Base-by-base conservation (phyloP, 208 protist genomes). In the Wallacemonas sp. region DNA sequence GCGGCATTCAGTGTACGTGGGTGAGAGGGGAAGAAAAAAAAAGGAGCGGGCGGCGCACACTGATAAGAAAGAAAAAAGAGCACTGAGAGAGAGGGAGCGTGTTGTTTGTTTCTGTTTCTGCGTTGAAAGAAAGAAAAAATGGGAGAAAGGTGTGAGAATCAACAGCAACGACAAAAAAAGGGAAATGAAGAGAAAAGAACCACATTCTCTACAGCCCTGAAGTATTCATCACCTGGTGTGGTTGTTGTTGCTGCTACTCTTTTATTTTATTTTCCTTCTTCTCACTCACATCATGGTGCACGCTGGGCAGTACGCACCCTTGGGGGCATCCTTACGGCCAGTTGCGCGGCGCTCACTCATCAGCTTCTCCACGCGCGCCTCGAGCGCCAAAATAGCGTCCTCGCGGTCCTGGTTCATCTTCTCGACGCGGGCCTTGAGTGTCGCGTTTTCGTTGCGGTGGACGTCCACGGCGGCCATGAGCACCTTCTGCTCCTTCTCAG, bases 251-350 rank as follows among this genome's bases (percentile, higher is more conserved):
- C 14, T 41, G 5, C 14, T 41, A 7, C 10, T 41, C 36, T 46
- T 50, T 54, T 64, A 39, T 62, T 71, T 64, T 4, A 12, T 59
- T 33, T 62, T 63, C 14, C 36, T 61, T 63, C 39, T 52, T 52
- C 55, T 46, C 28, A 5, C 10, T 71, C 52, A 77, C 70, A 70
- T 70, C 61, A 76, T 54, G 38, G 28, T 29, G 45, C 62, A 76
- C 31, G 36, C 31, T 20, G 39, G 55, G 44, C 48, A 69, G 25
- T 50, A 49, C 28, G 52, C 26, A 4, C n/a, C 7, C 22, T 59
- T 59, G 0, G 2, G 52, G 4, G 52, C 14, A 8, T 44, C 8
- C 52, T 59, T 59, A 14, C 14, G 26, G 18, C 22, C 39, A 25
- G 52, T 14, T 3, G 10, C 32, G 31, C 5, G 31, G 22, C 52